Evolutionary conservation across 805 yeast genomes (phyloP).

Genomic region (Grigorovia jiainica): DNA sequence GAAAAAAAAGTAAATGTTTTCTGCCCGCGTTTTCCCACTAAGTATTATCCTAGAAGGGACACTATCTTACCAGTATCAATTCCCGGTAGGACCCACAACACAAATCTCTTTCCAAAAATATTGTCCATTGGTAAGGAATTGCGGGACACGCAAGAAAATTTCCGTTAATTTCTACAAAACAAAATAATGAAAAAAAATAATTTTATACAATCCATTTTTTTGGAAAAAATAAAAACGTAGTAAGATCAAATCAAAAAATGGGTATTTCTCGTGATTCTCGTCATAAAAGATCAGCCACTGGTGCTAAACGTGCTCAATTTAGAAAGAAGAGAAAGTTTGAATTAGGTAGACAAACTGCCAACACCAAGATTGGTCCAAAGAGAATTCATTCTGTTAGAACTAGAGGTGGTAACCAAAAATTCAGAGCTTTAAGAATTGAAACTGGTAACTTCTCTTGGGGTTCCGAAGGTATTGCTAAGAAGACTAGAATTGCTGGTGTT

Average conservation of each 20-base stretch:
- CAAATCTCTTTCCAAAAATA: too few relatives aligned
- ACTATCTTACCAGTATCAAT: too few relatives aligned
- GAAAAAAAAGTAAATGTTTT: too few relatives aligned
- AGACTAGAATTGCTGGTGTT: slow-evolving; percentile 97
- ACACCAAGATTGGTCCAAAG: slow-evolving; percentile 98
- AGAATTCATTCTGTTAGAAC: slow-evolving; percentile 99
- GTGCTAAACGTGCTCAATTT: slow-evolving; percentile 99
- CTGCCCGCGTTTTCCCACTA: too few relatives aligned
- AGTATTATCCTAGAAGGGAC: too few relatives aligned
- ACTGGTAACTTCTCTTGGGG: slow-evolving; percentile 99
- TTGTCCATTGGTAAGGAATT: not conserved
- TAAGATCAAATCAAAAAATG: slow-evolving; percentile 48
- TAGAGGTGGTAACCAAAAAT: slow-evolving; percentile 99
- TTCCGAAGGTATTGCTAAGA: slow-evolving; percentile 96
- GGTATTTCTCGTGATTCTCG: slow-evolving; percentile 99
- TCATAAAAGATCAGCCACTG: slow-evolving; percentile 99
- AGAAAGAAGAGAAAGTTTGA: slow-evolving; percentile 99
- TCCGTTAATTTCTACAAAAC: not conserved
- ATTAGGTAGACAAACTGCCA: slow-evolving; percentile 99
- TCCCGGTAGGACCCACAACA: too few relatives aligned
- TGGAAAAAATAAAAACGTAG: not conserved
- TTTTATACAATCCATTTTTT: not conserved
- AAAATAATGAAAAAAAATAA: not conserved
- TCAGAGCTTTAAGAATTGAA: slow-evolving; percentile 99
- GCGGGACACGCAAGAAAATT: not conserved